Conservation (phyloP, 768 basidiomycete species). For the Rhodocollybia butyracea region DNA sequence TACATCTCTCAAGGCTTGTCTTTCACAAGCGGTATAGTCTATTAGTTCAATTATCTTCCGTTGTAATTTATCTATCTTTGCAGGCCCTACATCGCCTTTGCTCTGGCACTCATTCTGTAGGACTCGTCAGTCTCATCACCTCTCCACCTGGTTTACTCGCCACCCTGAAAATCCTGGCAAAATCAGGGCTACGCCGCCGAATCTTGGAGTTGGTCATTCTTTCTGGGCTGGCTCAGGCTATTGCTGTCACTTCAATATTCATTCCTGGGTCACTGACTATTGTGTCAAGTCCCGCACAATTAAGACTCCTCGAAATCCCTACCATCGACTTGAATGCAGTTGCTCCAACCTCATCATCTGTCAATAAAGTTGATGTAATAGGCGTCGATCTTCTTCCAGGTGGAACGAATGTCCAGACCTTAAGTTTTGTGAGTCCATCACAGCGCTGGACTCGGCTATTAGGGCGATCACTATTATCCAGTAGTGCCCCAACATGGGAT, state of each 20-base stretch:
- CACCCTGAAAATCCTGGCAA: not conserved
- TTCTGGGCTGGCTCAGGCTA: not conserved
- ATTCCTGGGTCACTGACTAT: not conserved
- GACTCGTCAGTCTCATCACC: not conserved
- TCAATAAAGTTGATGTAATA: not conserved
- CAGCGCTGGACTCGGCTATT: not conserved
- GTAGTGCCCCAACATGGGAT: not conserved
- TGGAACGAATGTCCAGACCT: too few species aligned
- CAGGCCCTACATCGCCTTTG: slow-evolving; percentile 1
- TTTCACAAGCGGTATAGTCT: slow-evolving; percentile 2
- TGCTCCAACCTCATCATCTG: not conserved
- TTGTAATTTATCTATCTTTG: not conserved
- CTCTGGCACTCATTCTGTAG: not conserved
- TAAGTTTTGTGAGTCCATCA: not conserved
- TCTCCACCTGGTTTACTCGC: not conserved
- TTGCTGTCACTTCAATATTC: not conserved
- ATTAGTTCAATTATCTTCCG: not conserved
- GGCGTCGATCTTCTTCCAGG: not conserved
- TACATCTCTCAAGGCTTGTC: not conserved
- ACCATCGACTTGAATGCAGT: not conserved
- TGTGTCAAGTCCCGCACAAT: not conserved
- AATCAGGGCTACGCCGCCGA: not conserved
- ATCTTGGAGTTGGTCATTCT: not conserved
- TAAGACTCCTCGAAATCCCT: not conserved
- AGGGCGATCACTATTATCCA: not conserved